Base-by-base conservation (phyloP, 352 stramenopile species). In the Phytophthora pseudosyringae region DNA sequence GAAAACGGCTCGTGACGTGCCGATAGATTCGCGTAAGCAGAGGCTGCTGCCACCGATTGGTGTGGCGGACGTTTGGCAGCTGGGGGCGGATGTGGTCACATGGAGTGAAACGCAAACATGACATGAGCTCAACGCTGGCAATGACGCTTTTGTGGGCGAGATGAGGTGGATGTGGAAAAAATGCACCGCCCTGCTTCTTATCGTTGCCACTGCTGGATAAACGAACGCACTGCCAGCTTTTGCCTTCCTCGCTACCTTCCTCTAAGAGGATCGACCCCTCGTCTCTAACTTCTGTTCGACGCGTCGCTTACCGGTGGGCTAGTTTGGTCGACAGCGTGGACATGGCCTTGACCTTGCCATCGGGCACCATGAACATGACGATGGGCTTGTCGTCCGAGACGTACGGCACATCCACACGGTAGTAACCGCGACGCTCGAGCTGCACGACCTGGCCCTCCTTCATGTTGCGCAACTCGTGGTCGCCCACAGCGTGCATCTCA, bases 351-450 rank as follows among this genome's bases (percentile, higher is more conserved):
- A 81, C 76, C 82, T 99, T 99, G 44, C 98, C 98, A 77, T 99
- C 97, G 1, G 98, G 98, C 61, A 99, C 97, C 90, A 99, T 99
- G 82, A 99, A 99, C 10, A 99, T 83, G 50, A 98, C 83, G 11
- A 99, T 74, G n/a, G 95, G 94, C 67, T 95, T 96, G 39, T 92
- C 82, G 47, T 81, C 80, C 35, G 79, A 93, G 40, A 91, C 56
- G 68, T 94, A 92, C 29, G 86, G 78, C 69, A 80, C 46, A 66
- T 98, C 93, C 45, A 97, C 90, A 40, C 97, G 88, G 81, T 98
- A 99, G 86, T 98, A 99, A 32, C 97, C 98, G 65, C 97, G 93
- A 63, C 98, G 92, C 79, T 99, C 97, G 8, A 99, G 84, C 83
- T 99, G 98, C 67, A 99, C 97, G 28, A 99, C 89, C 39, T 99